Evolutionary conservation across 2,329 filamentous ascomycete genomes (phyloP).

Genomic region (Beauveria pseudobassiana): DNA sequence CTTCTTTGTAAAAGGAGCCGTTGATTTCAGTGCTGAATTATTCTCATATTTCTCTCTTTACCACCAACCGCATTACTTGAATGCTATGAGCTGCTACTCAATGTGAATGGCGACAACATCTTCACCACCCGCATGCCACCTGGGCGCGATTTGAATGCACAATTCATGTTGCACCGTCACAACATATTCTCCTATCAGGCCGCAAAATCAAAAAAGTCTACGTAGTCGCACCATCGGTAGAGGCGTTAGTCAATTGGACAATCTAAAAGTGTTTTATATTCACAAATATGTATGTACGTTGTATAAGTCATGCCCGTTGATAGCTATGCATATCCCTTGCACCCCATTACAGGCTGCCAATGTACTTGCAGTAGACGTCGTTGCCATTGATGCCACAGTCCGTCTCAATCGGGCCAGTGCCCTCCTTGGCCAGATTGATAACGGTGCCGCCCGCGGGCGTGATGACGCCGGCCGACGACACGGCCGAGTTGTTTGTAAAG

Average conservation of each 20-base stretch:
- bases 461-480: constrained; percentile 22
- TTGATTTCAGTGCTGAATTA: no score
- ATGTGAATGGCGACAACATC: no score
- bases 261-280: background rate
- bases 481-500: constrained; percentile 6
- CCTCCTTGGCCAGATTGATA: background rate
- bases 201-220: no score
- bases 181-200: no score
- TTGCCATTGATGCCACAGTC: background rate
- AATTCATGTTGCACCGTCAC: no score
- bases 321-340: background rate
- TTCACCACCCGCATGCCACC: no score
- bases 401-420: background rate
- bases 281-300: background rate
- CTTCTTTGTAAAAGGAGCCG: background rate
- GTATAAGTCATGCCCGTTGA: background rate
- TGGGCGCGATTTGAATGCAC: no score
- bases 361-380: constrained; percentile 1
- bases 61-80: no score
- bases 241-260: no score
- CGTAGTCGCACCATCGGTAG: no score
- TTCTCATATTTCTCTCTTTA: no score
- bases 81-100: no score
- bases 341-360: background rate
- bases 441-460: background rate